Evolutionary conservation across 2,329 filamentous ascomycete species (phyloP), one percentile per base, ranked within the genome.

Genomic region (Rhynchosporium secalis): DNA sequence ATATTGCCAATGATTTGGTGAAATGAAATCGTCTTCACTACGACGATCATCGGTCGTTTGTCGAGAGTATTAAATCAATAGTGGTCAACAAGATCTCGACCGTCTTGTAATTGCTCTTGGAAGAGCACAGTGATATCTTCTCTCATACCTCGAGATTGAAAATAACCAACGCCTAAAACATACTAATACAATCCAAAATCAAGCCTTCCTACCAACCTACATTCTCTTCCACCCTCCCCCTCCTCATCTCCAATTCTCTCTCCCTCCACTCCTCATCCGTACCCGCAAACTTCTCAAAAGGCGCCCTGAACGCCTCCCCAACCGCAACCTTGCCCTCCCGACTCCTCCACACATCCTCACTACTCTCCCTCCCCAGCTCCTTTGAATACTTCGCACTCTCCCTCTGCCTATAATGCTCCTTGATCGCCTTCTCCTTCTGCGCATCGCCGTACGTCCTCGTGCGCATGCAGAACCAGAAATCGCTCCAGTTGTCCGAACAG

Each of bases 391-490:
- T 85, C 64, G 81, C 80, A 60, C 96, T 82, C 69, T 82, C 80
- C 58, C 80, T 75, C 59, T 73, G 67, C 48, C 71, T 72, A 59
- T 76, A 76, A 58, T 73, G 71, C 41, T 71, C 72, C 41, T 69
- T 71, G 47, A 77, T 74, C 61, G 73, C 72, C 38, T 69, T 82
- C 63, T 83, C 86, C 70, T 86, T 85, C 68, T 86, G 78, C 48
- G 81, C 77, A 29, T 84, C 82, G 0, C 81, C 76, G 72, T 86
- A 86, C 1, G 83, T 82, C 71, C 89, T 87, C 43, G 87, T 87
- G 67, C 91, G 87, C 93, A 98, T 97, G 81, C 95, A 99, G 78
- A 97, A 94, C 90, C 93, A 96, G 77, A 96, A 98, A 76, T 96
- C 91, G 65, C 88, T 84, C 92, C 94, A 97, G 66, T 92, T 87